A percentile compares a stretch with the other conserved stretches of the same genome.
These are phyloP conservation scores for cucumber (Cucumis sativus) DNA, from an alignment of 306 rosid species.

Conservation along the genomic window DNA sequence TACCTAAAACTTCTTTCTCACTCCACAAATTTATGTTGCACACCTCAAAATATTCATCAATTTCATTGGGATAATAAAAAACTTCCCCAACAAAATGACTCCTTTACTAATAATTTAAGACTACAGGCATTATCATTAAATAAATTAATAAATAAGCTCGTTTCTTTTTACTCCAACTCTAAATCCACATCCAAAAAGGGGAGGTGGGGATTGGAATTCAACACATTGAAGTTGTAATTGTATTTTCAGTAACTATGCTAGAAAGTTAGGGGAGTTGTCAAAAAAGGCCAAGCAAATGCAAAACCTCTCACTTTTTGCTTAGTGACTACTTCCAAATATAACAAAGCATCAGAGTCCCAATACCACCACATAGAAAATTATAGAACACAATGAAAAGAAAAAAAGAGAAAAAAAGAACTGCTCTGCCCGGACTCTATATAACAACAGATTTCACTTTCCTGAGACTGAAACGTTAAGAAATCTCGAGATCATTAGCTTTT, in stretches of 20 bases:
- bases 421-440: not conserved
- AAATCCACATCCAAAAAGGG: not conserved
- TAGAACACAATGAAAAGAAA: too few species aligned
- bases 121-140: not conserved
- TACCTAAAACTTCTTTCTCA: not conserved
- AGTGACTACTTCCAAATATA: not conserved
- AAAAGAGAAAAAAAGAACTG: not conserved
- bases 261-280: conserved; percentile 3
- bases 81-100: not conserved
- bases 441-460: not conserved
- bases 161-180: not conserved
- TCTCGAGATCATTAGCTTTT: not conserved
- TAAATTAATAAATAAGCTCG: not conserved
- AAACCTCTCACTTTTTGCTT: not conserved
- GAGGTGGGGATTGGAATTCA: not conserved
- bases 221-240: not conserved
- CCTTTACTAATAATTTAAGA: not conserved
- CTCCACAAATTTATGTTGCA: not conserved
- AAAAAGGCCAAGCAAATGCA: not conserved
- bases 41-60: not conserved
- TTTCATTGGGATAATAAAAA: not conserved
- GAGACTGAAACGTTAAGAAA: not conserved
- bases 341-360: not conserved
- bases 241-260: not conserved
- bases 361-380: not conserved